Evolutionary conservation across 2,329 filamentous ascomycete genomes (phyloP).

Genomic region (Verticillium nubilum): DNA sequence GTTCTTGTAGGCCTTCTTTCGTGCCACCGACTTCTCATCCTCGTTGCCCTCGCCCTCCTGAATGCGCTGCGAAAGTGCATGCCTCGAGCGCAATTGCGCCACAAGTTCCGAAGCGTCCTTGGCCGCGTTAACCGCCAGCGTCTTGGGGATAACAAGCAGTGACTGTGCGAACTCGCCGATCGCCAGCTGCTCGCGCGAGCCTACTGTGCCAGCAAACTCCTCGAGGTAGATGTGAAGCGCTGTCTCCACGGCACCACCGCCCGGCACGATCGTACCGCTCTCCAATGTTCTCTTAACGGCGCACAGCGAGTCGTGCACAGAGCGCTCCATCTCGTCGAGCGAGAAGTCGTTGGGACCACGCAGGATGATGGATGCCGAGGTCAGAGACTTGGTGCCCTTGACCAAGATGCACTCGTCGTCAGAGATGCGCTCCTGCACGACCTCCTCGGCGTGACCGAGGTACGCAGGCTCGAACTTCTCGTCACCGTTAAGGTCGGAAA

Average conservation of each 20-base stretch:
- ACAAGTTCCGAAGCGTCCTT: constrained; percentile 95
- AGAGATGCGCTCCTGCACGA: constrained; percentile 96
- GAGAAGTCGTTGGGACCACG: constrained; percentile 94
- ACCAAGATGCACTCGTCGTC: constrained; percentile 98
- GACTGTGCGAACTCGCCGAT: constrained; percentile 97
- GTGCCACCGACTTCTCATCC: constrained; percentile 83
- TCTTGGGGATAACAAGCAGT: constrained; percentile 92
- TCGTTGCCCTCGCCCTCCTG: constrained; percentile 78
- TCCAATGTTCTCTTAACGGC: constrained; percentile 96
- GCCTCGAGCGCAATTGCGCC: constrained; percentile 87
- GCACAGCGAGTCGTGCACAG: constrained; percentile 92
- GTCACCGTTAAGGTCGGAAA: constrained; percentile 95
- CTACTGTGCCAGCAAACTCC: constrained; percentile 95
- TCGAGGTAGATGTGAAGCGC: constrained; percentile 98
- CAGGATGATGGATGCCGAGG: constrained; percentile 91
- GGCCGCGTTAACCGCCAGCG: constrained; percentile 91
- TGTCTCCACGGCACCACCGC: constrained; percentile 96
- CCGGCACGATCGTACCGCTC: constrained; percentile 93
- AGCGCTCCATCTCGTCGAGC: constrained; percentile 98
- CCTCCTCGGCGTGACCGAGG: constrained; percentile 88
- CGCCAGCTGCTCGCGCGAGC: constrained; percentile 93
- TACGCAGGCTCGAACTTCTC: constrained; percentile 91
- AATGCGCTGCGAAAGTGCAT: constrained; percentile 89
- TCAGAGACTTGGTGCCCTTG: constrained; percentile 92
- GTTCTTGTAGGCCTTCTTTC: constrained; percentile 98